phyloP scores from a whole-genome alignment of 441 rosid genomes.

The Hura crepitans region DNA sequence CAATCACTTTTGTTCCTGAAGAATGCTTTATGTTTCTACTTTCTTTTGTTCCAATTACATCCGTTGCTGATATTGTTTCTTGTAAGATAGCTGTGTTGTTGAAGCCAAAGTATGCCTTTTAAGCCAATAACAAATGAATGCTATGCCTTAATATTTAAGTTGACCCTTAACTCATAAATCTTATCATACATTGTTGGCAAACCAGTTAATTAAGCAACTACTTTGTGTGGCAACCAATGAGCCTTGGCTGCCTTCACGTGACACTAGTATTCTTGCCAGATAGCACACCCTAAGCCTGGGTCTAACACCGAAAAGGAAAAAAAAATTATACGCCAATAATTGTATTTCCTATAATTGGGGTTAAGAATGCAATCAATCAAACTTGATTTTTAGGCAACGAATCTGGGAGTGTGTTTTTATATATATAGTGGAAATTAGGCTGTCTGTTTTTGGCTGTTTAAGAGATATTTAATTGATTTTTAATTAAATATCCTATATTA shows the following conservation, averaged over 20 bases:
- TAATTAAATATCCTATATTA: neutral
- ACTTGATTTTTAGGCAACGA: constrained; percentile 1
- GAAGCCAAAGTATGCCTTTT: no score
- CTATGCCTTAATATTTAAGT: no score
- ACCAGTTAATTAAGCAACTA: neutral
- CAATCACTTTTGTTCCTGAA: neutral
- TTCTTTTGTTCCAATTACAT: neutral
- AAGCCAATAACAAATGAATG: no score
- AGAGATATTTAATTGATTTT: neutral
- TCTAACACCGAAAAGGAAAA: neutral
- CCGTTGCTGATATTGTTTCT: neutral
- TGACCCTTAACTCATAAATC: no score
- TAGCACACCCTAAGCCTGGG: neutral
- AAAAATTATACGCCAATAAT: neutral
- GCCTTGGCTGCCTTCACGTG: constrained; percentile 6
- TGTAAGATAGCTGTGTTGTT: no score
- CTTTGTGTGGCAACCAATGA: neutral
- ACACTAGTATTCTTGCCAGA: neutral
- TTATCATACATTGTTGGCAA: neutral
- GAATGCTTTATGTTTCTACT: neutral
- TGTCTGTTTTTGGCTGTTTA: neutral
- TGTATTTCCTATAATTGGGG: neutral
- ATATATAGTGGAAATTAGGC: neutral
- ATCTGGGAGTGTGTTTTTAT: neutral
- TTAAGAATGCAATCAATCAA: neutral